Conservation (phyloP, 495 filamentous ascomycete species). For the Stereocaulon alpinum region DNA sequence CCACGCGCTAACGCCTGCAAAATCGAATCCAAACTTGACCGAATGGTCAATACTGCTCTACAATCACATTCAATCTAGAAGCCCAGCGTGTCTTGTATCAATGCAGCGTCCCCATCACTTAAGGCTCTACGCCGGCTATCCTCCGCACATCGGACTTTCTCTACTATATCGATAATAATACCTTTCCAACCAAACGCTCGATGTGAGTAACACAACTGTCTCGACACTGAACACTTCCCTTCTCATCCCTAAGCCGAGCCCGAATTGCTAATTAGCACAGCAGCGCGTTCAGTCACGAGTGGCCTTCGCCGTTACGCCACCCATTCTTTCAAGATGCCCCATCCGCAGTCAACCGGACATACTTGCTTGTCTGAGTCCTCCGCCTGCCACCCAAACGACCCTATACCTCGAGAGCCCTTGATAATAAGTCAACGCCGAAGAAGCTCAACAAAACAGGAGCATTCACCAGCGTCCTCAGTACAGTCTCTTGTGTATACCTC, state of each 20-base stretch:
- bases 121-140: background rate
- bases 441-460: slow-evolving; percentile 13
- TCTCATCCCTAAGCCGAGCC: background rate
- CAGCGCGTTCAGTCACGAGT: background rate
- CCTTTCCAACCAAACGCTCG: background rate
- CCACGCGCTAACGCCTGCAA: background rate
- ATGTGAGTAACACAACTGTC: background rate
- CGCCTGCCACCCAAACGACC: slow-evolving; percentile 46
- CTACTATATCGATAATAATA: background rate
- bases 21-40: background rate
- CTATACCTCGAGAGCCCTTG: slow-evolving; percentile 45
- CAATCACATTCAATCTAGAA: background rate
- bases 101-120: slow-evolving; percentile 3
- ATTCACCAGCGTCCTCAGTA: slow-evolving; percentile 33
- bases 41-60: background rate
- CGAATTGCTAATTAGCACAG: background rate
- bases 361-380: slow-evolving; percentile 33
- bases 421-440: slow-evolving; percentile 23
- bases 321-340: slow-evolving; percentile 4
- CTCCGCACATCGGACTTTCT: background rate
- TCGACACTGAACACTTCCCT: background rate
- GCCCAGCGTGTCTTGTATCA: background rate
- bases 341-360: slow-evolving; percentile 11
- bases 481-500: slow-evolving; percentile 29
- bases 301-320: background rate